Evolutionary conservation across 768 basidiomycete species (phyloP), one percentile per base, ranked within the genome.

Genomic region (Tricholomella constricta): DNA sequence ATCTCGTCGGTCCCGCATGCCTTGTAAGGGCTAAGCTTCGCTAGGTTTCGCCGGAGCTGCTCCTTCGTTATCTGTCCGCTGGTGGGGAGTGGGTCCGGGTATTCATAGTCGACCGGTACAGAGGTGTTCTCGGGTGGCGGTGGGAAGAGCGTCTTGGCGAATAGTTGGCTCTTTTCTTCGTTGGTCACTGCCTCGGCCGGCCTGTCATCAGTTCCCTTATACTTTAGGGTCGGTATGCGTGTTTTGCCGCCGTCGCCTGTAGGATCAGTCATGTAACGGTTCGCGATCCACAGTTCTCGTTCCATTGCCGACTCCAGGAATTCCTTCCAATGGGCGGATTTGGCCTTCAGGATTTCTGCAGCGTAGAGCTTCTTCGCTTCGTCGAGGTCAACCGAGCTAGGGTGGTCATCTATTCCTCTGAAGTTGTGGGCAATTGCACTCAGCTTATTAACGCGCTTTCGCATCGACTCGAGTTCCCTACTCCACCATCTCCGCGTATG

Each of bases 11-110:
- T 54, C 0, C 70, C 69, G 0, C 63, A 57, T 0, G 72, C 74
- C 52, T 75, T 76, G 65, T 67, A 70, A 0, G 69, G 64, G 23
- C 65, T 62, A 1, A 78, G 69, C 2, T 51, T 35, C 0, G 29
- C 14, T 0, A 74, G 65, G 0, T 64, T 54, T 0, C 67, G 62
- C 19, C 74, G 61, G 0, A 56, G 52, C 0, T 48, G 47, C 14
- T 36, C 35, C 20, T 37, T 20, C 3, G 34, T 36, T 23, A 48
- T 48, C 6, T 2, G 2, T 22, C 35, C 47, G 17, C 47, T 48
- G 8, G 45, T 47, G 6, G n/a, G 45, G 4, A 34, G 45, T 3
- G 45, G 45, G 6, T 15, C 8, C 15, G 45, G 45, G 45, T 47
- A 47, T 7, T 32, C 29, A 19, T 25, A 27, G 25, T 45, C 17